These are phyloP conservation scores for Nicotiana knightiana DNA, from an alignment of 257 asterid genomes.

Conservation along the genomic window DNA sequence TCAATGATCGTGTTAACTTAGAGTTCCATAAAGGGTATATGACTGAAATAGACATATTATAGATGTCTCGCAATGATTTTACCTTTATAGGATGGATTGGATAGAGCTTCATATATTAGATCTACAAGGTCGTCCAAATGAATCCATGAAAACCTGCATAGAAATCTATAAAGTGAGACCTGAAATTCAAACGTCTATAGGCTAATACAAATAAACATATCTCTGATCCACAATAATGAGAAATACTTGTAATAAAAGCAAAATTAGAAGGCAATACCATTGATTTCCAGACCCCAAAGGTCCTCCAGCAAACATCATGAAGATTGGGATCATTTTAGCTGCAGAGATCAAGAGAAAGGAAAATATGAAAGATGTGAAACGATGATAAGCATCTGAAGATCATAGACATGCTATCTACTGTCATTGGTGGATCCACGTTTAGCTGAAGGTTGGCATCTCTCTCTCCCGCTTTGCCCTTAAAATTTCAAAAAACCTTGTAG, in stretches of 20 bases:
- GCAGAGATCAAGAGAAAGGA: slow-evolving; percentile 18
- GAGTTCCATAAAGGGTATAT: background rate
- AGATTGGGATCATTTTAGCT: slow-evolving; percentile 95
- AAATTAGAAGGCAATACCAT: slow-evolving; percentile 45
- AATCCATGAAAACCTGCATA: slow-evolving; percentile 92
- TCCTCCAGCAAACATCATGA: slow-evolving; percentile 96
- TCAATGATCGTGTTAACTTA: background rate
- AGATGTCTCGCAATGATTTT: background rate
- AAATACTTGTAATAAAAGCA: background rate
- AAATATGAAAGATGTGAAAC: background rate
- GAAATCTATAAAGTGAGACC: background rate
- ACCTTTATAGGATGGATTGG: slow-evolving; percentile 79
- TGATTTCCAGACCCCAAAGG: slow-evolving; percentile 94
- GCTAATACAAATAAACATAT: background rate
- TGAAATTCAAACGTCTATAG: background rate
- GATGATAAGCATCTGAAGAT: background rate
- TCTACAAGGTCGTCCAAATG: slow-evolving; percentile 80
- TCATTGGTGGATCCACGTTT: background rate
- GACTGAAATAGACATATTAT: background rate
- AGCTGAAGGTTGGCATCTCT: background rate
- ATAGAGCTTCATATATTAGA: slow-evolving; percentile 72
- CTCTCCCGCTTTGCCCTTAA: background rate
- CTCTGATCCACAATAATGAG: background rate
- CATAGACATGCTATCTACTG: background rate
- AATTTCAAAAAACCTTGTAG: background rate